Percentiles rank a stretch among this genome's conserved stretches.
phyloP scores from a whole-genome alignment of 78 protist genomes.

The Polysphondylium violaceum region DNA sequence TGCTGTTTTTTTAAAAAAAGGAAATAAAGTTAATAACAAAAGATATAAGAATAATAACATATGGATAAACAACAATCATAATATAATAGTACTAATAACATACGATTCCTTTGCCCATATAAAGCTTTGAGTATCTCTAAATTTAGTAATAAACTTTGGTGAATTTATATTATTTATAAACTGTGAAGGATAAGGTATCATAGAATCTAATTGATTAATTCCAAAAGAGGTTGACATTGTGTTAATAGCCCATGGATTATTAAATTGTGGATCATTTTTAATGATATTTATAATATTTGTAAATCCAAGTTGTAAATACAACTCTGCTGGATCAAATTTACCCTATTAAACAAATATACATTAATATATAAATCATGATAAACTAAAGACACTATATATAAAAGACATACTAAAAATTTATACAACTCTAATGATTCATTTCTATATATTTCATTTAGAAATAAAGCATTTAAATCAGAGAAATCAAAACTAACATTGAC shows the following conservation, averaged over 20 bases:
- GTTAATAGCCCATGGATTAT: conserved; percentile 28
- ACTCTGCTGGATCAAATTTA: background rate
- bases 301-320: background rate
- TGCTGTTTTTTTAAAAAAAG: background rate
- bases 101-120: conserved; percentile 59
- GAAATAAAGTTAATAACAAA: too few species aligned
- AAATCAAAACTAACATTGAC: conserved; percentile 19
- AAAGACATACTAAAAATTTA: background rate
- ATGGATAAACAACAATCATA: background rate
- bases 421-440: background rate
- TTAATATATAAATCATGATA: background rate
- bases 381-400: background rate
- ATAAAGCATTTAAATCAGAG: background rate
- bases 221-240: background rate
- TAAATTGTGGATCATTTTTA: conserved; percentile 12
- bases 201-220: conserved; percentile 16
- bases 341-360: background rate
- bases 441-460: background rate
- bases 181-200: background rate
- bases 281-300: conserved; percentile 16
- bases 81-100: background rate
- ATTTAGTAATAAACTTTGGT: background rate
- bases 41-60: background rate
- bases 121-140: conserved; percentile 35
- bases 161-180: background rate